These are phyloP conservation scores for Lachancea meyersii DNA, from an alignment of 805 yeast species.

Conservation along the genomic window DNA sequence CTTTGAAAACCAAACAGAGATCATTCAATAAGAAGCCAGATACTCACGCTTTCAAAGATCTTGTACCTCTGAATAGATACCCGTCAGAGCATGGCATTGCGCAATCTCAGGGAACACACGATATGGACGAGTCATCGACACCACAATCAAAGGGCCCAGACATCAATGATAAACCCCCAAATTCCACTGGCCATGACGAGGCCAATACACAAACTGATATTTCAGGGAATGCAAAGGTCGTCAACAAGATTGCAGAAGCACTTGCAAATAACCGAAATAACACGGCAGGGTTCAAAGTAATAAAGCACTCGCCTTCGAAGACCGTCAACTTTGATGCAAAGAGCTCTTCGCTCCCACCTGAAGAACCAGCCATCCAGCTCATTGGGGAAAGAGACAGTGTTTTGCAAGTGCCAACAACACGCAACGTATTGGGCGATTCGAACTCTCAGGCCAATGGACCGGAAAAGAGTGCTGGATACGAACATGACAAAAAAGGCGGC, in stretches of 20 bases:
- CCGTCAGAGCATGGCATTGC: background rate
- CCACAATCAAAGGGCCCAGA: too few species aligned
- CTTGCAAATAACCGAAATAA: background rate
- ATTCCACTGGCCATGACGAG: too few species aligned
- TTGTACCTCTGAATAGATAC: background rate
- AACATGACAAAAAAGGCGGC: too few species aligned
- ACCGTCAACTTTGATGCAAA: conserved; percentile 3
- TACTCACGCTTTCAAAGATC: conserved; percentile 1
- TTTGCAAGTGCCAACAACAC: background rate
- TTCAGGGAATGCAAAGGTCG: background rate
- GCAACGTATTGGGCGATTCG: too few species aligned
- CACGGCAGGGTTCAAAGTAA: conserved; percentile 16
- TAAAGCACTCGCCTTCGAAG: conserved; percentile 21
- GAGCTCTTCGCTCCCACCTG: background rate
- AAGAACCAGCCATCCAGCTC: background rate
- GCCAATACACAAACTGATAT: background rate
- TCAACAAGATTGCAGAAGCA: background rate
- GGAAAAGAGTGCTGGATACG: too few species aligned
- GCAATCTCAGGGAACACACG: too few species aligned
- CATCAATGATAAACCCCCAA: too few species aligned
- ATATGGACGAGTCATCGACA: too few species aligned
- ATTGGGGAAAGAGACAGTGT: background rate
- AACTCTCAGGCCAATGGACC: too few species aligned
- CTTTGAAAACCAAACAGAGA: conserved; percentile 6
- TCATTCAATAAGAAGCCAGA: background rate